phyloP scores from a whole-genome alignment of 2,329 filamentous ascomycete genomes.

The Diplodia mutila region DNA sequence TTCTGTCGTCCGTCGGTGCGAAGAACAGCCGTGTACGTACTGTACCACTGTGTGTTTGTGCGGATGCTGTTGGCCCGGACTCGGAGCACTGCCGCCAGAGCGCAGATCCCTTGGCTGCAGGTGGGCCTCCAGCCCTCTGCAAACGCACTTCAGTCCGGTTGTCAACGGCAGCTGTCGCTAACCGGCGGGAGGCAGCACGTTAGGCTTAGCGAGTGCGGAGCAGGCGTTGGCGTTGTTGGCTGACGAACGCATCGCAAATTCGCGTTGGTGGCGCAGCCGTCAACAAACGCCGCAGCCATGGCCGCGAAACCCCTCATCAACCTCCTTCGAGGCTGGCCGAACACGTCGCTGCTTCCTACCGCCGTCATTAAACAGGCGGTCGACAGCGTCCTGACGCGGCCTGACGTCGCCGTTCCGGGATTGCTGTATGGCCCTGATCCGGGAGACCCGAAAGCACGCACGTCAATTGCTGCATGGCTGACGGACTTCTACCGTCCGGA shows the following conservation, averaged over 20 bases:
- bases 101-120: not conserved
- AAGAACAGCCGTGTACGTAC: not conserved
- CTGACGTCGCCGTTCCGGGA: slow-evolving; percentile 62
- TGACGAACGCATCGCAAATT: slow-evolving; percentile 17
- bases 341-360: slow-evolving; percentile 66
- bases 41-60: not conserved
- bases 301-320: slow-evolving; percentile 56
- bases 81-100: not conserved
- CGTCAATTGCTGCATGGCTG: slow-evolving; percentile 72
- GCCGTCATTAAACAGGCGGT: slow-evolving; percentile 64
- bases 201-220: slow-evolving; percentile 5
- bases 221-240: not conserved
- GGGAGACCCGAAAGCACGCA: slow-evolving; percentile 71
- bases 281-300: slow-evolving; percentile 8
- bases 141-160: not conserved
- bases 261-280: slow-evolving; percentile 6
- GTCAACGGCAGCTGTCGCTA: not conserved
- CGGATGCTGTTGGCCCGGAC: not conserved
- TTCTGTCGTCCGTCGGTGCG: not conserved
- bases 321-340: slow-evolving; percentile 71
- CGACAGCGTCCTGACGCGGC: slow-evolving; percentile 63
- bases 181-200: not conserved
- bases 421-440: slow-evolving; percentile 79
- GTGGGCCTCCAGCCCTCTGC: not conserved
- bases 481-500: slow-evolving; percentile 60